Percentiles rank a stretch among this genome's conserved stretches.
phyloP scores from a whole-genome alignment of 148 eudicot species.

The Chenopodium berlandieri region DNA sequence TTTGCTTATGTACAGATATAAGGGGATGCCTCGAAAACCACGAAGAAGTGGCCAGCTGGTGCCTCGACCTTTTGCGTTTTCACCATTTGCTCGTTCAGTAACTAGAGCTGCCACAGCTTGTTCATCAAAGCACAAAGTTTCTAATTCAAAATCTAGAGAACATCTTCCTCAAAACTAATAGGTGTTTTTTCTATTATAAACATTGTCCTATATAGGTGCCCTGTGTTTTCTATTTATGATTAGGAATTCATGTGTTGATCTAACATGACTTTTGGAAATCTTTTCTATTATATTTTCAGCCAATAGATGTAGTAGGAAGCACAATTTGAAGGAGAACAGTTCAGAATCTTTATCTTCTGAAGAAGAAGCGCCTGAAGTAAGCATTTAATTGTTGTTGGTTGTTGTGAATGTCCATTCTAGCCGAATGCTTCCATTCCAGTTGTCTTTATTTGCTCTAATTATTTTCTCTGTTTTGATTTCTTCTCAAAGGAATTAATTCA shows the following conservation, averaged over 20 bases:
- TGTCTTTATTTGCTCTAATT: background rate
- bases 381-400: conserved; percentile 14
- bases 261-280: background rate
- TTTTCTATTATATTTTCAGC: conserved; percentile 22
- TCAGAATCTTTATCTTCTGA: conserved; percentile 54
- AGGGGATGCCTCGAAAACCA: conserved; percentile 65
- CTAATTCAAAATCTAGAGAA: conserved; percentile 23
- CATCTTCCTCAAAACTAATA: conserved; percentile 25
- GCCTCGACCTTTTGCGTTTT: conserved; percentile 50
- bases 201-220: background rate
- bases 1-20: background rate
- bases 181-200: conserved; percentile 31
- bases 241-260: background rate
- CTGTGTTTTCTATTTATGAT: background rate
- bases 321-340: conserved; percentile 22
- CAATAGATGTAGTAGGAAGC: conserved; percentile 17
- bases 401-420: background rate
- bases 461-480: conserved; percentile 3
- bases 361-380: conserved; percentile 58
- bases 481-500: conserved; percentile 63
- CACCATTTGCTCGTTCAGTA: conserved; percentile 63
- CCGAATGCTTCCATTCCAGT: background rate
- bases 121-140: conserved; percentile 31
- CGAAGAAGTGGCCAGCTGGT: conserved; percentile 32
- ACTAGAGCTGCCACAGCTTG: conserved; percentile 35